Evolutionary conservation across 306 rosid genomes (phyloP), one percentile per base, ranked within the genome.

Genomic region (Hylodesmum podocarpum): DNA sequence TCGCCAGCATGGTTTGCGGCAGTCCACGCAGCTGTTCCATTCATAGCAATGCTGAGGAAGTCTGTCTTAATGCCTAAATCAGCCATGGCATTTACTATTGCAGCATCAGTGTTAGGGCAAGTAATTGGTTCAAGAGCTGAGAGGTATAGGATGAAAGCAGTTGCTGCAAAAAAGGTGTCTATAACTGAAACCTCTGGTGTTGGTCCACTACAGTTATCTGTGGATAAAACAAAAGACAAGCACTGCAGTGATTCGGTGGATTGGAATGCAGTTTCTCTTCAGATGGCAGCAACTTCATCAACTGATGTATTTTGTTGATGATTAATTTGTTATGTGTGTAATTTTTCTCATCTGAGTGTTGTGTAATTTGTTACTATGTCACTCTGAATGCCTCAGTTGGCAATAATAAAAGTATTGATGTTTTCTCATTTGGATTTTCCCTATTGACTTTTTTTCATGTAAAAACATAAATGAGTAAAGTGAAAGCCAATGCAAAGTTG

Each of bases 51-150:
- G 82, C 93, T 95, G 27, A 87, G 98, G 88, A 95, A 95, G 84
- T 81, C 98, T 25, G 84, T 95, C 28, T 66, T 95, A 24, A 95
- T 95, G 98, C 98, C 98, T 9, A 95, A 95, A 85, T 37, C 99
- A 36, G 99, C 97, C 13, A 92, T 95, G 99, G 99, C 97, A 7
- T 92, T 95, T 70, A 95, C 97, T 31, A 95, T 95, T 74, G 99
- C 96, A 3, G 97, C 99, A 78, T 95, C 97, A 1, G 74, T 92
- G 21, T 79, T 95, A 57, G 99, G 99, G 39, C 99, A 92, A 79
- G 92, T 92, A 6, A 87, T 95, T n/a, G 99, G 99, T 22, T 92
- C 99, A 0, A 88, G 97, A 78, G 99, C 97, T 1, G 99, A 92
- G 82, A 83, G 99, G 29, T 78, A 80, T 82, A 86, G 97, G 39